Evolutionary conservation across 768 basidiomycete species (phyloP), one percentile per base, ranked within the genome.

Genomic region (Favolaschia claudopus): DNA sequence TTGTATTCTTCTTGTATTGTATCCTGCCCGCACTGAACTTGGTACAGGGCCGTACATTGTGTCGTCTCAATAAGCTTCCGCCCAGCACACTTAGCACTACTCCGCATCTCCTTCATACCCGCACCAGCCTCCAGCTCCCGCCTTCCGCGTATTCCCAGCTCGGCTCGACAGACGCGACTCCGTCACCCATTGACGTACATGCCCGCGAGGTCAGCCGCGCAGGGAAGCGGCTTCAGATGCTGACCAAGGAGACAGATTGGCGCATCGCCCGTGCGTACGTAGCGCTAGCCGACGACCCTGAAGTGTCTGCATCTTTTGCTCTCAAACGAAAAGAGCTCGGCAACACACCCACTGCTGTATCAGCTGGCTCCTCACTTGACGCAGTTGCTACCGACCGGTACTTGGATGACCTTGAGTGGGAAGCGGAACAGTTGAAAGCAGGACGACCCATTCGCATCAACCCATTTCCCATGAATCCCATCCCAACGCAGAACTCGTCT

Each of bases 101-200:
- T 0, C 91, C 91, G 7, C 89, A 92, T 67, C 75, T 92, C 8
- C 76, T 92, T 15, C 89, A 91, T 70, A 91, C 90, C 1, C 84
- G 89, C 6, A 74, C 77, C 1, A 82, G 76, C 59, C 71, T 92
- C 55, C 69, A 77, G 15, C 76, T 91, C 10, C 89, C 89, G 1
- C 74, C 80, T 2, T 77, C 77, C 19, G 68, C 76, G 5, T 74
- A 70, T 50, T 72, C 65, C 14, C 65, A 65, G 54, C 69, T 55
- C 25, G 53, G 52, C 27, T 44, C 65, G 40, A 37, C 55, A 58
- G 63, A 63, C 60, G 64, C 60, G 32, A 63, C 47, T 29, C 67
- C 39, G 28, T 48, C 69, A 25, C 63, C 68, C 7, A 69, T 67
- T 1, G 67, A 72, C 36, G 74, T 77, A 36, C 66, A 70, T n/a